phyloP scores from a whole-genome alignment of 352 stramenopile species.

The Globisporangium okanoganense region DNA sequence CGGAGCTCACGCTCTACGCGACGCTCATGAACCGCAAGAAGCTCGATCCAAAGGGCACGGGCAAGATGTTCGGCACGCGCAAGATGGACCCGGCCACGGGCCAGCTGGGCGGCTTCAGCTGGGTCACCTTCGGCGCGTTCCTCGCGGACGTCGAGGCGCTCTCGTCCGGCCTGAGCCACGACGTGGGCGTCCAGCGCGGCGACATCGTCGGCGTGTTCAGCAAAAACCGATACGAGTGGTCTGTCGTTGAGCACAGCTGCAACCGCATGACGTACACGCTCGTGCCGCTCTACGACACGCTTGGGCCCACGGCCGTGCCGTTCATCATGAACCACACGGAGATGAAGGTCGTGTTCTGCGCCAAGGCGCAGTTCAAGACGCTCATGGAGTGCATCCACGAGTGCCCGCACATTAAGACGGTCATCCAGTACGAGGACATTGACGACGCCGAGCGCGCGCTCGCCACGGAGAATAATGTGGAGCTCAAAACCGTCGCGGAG shows the following conservation, averaged over 20 bases:
- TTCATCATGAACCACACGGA: slow-evolving; percentile 79
- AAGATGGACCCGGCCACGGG: slow-evolving; percentile 32
- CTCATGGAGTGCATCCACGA: slow-evolving; percentile 44
- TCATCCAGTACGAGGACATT: slow-evolving; percentile 54
- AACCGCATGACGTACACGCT: slow-evolving; percentile 70
- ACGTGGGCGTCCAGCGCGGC: slow-evolving; percentile 29
- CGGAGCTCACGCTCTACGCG: slow-evolving; percentile 45
- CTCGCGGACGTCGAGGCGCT: slow-evolving; percentile 39
- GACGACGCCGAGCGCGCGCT: slow-evolving; percentile 26
- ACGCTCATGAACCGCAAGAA: slow-evolving; percentile 38
- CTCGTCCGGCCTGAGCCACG: slow-evolving; percentile 33
- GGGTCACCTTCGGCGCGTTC: slow-evolving; percentile 61
- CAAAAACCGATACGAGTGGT: slow-evolving; percentile 74
- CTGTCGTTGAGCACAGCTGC: slow-evolving; percentile 51
- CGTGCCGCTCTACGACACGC: slow-evolving; percentile 81
- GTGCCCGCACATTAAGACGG: slow-evolving; percentile 44
- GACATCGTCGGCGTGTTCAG: slow-evolving; percentile 66
- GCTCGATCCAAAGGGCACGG: slow-evolving; percentile 43
- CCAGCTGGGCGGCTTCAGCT: slow-evolving; percentile 40
- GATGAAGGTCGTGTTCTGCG: slow-evolving; percentile 69
- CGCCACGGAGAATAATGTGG: slow-evolving; percentile 29
- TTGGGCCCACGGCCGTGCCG: slow-evolving; percentile 58
- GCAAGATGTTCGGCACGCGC: slow-evolving; percentile 55
- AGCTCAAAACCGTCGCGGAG: slow-evolving; percentile 39
- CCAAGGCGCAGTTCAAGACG: slow-evolving; percentile 45